These are phyloP conservation scores for Acacia pycnantha DNA, from an alignment of 331 rosid species.

Conservation along the genomic window DNA sequence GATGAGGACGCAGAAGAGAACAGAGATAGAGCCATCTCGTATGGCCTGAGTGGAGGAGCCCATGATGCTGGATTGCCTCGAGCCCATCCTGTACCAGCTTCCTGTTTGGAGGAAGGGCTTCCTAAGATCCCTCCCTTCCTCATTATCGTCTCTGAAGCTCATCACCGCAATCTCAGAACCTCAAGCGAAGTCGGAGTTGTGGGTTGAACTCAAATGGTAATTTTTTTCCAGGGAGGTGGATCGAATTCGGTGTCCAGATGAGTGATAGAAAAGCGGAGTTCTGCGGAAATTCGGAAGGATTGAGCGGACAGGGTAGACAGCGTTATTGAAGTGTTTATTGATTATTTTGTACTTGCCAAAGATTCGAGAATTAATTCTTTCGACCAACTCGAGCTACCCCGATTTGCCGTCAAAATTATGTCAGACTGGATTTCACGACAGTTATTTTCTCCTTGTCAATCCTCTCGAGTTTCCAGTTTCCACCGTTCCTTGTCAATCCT, in stretches of 20 bases:
- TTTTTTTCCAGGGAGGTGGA: neutral
- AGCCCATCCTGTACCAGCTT: conserved; percentile 85
- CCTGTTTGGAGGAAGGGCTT: conserved; percentile 87
- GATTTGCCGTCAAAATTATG: neutral
- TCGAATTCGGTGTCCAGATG: neutral
- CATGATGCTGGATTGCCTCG: conserved; percentile 68
- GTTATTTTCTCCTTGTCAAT: neutral
- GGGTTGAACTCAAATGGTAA: neutral
- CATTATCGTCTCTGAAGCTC: conserved; percentile 75
- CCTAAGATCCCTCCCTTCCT: conserved; percentile 58
- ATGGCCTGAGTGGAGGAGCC: conserved; percentile 55
- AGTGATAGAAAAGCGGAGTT: neutral
- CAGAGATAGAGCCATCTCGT: conserved; percentile 76
- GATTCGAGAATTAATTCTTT: neutral
- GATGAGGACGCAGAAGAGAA: conserved; percentile 77
- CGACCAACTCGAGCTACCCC: neutral
- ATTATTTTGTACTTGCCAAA: neutral
- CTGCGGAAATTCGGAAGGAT: neutral
- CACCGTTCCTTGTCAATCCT: neutral
- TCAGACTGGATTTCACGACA: neutral
- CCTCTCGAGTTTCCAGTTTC: neutral
- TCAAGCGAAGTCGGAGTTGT: neutral
- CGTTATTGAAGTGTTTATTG: neutral
- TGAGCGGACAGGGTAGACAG: neutral
- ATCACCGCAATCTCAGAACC: conserved; percentile 14